These are phyloP conservation scores for Taphrina populina DNA, from an alignment of 1,139 yeast genomes.

Conservation along the genomic window DNA sequence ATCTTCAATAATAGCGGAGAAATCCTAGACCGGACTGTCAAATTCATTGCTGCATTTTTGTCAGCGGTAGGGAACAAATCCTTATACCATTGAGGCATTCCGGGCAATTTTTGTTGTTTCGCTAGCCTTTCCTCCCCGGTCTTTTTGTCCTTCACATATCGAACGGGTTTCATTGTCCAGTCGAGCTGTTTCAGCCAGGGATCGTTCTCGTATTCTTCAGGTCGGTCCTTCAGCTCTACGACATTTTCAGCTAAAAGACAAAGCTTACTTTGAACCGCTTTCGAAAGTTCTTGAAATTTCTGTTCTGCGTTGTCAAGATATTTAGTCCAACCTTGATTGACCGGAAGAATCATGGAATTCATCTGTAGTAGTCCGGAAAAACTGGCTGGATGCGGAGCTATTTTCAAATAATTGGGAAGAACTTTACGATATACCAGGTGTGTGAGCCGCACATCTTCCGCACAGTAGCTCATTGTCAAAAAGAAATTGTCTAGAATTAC, in stretches of 20 bases:
- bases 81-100: conserved; percentile 93
- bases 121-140: conserved; percentile 51
- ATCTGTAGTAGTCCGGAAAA: conserved; percentile 81
- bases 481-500: conserved; percentile 60
- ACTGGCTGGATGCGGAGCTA: conserved; percentile 91
- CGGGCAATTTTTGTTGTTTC: conserved; percentile 78
- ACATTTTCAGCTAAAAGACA: conserved; percentile 61
- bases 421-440: conserved; percentile 65
- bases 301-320: conserved; percentile 70
- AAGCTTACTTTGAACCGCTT: conserved; percentile 60
- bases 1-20: conserved; percentile 74
- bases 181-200: conserved; percentile 91
- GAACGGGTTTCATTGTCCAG: conserved; percentile 69
- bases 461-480: conserved; percentile 72
- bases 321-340: conserved; percentile 68
- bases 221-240: conserved; percentile 48
- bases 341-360: conserved; percentile 77
- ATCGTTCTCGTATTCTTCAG: conserved; percentile 50
- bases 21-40: conserved; percentile 70
- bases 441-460: conserved; percentile 77
- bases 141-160: conserved; percentile 68
- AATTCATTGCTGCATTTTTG: conserved; percentile 51
- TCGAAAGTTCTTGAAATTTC: conserved; percentile 60
- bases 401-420: conserved; percentile 63
- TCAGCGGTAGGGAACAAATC: conserved; percentile 56